Evolutionary conservation across 305 asterid genomes (phyloP), one percentile per base, ranked within the genome.

Genomic region (Nicotiana rustica): DNA sequence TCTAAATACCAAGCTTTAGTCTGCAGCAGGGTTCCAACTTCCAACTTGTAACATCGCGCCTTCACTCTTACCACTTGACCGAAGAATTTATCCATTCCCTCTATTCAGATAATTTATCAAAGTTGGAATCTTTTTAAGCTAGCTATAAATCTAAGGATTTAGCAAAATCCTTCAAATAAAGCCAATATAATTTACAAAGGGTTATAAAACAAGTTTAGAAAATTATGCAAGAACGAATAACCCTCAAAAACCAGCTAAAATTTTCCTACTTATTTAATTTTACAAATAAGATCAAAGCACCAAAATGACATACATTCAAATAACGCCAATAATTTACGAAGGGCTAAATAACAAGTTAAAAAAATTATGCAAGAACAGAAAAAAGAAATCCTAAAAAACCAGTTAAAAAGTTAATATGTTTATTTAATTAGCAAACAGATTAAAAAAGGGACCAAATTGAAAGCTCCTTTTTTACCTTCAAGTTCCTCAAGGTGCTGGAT

Each of bases 401-500:
- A 69, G 35, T n/a, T 69, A 19, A 35, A 1, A 15, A 2, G 15
- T 67, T 33, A 33, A 33, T 8, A 1, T 17, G 10, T 18, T 69
- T 69, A 69, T 69, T 69, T 3, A 69, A 18, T 41, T 41, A 10
- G 38, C 18, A 69, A 25, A 41, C 10, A 41, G 5, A 61, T 9
- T 69, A 10, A 38, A 38, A 38, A 70, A 70, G 33, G 60, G 36
- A 36, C 2, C 12, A 81, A 80, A 59, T n/a, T 18, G 56, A 13
- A 29, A 35, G 49, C 7, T 84, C 18, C 3, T 10, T n/a, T 13
- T 59, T 83, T 83, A 92, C 97, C 97, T 93, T 93, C 86, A 92
- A 89, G 91, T 89, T 93, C 87, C 87, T 92, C 84, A 93, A 84
- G 80, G 96, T 93, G 86, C 87, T 89, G 80, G 97, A 93, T 12